A percentile compares a stretch with the other conserved stretches of the same genome.
phyloP scores from a whole-genome alignment of 2,329 filamentous ascomycete species.

The Aspergillus melleus region DNA sequence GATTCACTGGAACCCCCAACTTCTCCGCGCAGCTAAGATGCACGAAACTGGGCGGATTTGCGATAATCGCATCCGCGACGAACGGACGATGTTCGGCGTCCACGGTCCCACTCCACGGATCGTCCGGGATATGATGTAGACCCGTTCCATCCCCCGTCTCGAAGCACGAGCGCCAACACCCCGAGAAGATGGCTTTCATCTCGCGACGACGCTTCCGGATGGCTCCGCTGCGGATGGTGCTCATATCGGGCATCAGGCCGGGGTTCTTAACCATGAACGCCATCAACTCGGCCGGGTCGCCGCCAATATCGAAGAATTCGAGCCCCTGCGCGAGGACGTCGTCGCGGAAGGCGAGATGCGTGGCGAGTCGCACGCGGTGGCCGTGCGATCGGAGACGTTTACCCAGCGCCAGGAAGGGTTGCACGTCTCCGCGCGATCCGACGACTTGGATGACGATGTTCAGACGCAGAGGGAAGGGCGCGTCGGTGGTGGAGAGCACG shows the following conservation, averaged over 20 bases:
- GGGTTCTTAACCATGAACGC: slow-evolving; percentile 92
- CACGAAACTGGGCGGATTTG: slow-evolving; percentile 76
- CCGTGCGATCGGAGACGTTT: slow-evolving; percentile 65
- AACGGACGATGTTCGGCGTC: slow-evolving; percentile 62
- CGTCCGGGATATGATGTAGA: slow-evolving; percentile 54
- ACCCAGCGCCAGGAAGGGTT: slow-evolving; percentile 72
- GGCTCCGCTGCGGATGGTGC: slow-evolving; percentile 74
- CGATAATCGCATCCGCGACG: slow-evolving; percentile 84
- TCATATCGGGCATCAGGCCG: slow-evolving; percentile 78
- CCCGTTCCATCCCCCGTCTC: slow-evolving; percentile 69
- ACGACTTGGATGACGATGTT: slow-evolving; percentile 76
- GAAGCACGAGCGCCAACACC: slow-evolving; percentile 84
- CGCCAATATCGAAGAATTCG: slow-evolving; percentile 76
- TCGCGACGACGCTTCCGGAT: slow-evolving; percentile 71
- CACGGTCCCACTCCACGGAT: slow-evolving; percentile 32
- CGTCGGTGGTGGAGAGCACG: not conserved
- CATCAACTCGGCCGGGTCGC: slow-evolving; percentile 74
- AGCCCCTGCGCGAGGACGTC: slow-evolving; percentile 71
- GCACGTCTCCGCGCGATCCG: slow-evolving; percentile 72
- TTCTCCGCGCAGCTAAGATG: slow-evolving; percentile 79
- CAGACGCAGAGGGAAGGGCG: slow-evolving; percentile 12
- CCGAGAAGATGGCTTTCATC: slow-evolving; percentile 76
- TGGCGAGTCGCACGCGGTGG: slow-evolving; percentile 72
- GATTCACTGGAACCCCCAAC: slow-evolving; percentile 71
- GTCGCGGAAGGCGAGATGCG: slow-evolving; percentile 66